A percentile compares a stretch with the other conserved stretches of the same genome.
Conservation (phyloP, 805 yeast genomes). For the Cyberlindnera suaveolens region DNA sequence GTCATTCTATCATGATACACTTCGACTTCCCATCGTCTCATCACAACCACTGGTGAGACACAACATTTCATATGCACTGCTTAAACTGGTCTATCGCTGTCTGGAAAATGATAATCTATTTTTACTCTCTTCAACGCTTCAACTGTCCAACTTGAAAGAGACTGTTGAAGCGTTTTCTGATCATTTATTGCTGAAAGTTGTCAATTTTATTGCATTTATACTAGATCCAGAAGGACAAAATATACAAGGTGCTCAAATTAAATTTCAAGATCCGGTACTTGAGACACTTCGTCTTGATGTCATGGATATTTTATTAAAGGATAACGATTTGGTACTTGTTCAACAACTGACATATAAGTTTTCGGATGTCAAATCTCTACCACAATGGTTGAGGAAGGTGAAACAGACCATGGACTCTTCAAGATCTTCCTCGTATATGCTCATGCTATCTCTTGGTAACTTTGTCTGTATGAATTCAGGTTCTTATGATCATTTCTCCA, state of each 20-base stretch:
- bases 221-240: conserved; percentile 2
- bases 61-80: conserved; percentile 6
- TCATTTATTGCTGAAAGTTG: conserved; percentile 8
- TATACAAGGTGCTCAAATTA: not conserved
- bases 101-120: not conserved
- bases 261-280: conserved; percentile 14
- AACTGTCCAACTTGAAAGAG: conserved; percentile 5
- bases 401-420: not conserved
- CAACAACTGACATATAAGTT: not conserved
- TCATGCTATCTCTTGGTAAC: conserved; percentile 33
- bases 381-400: conserved; percentile 6
- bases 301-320: not conserved
- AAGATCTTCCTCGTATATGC: conserved; percentile 7
- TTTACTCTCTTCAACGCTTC: conserved; percentile 6
- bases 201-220: conserved; percentile 7
- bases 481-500: conserved; percentile 17
- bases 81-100: conserved; percentile 5
- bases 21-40: conserved; percentile 1
- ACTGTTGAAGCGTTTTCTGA: not conserved
- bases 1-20: conserved; percentile 6
- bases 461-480: conserved; percentile 32
- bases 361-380: not conserved
- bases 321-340: not conserved
- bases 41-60: conserved; percentile 7
- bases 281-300: conserved; percentile 14